These are phyloP conservation scores for Terfezia boudieri DNA, from an alignment of 495 filamentous ascomycete species.

Conservation along the genomic window DNA sequence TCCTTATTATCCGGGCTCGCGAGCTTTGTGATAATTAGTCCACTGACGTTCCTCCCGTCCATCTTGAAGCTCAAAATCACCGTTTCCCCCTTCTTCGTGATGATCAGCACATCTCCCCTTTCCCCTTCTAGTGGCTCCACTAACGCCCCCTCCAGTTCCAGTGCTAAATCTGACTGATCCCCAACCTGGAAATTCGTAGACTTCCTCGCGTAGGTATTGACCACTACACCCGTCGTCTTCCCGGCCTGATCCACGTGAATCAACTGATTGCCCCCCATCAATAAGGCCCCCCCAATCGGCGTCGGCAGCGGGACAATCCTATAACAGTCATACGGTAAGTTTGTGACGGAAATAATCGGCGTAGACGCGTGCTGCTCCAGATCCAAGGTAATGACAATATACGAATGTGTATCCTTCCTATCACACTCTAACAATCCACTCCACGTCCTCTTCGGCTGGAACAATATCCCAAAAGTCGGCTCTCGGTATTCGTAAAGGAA, in stretches of 20 bases:
- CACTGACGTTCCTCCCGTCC: slow-evolving; percentile 83
- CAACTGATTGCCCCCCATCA: slow-evolving; percentile 72
- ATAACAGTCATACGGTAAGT: slow-evolving; percentile 75
- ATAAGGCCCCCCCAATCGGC: slow-evolving; percentile 67
- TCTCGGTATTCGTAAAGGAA: slow-evolving; percentile 95
- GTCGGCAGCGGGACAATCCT: slow-evolving; percentile 62
- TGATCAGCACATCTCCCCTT: slow-evolving; percentile 62
- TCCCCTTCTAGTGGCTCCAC: slow-evolving; percentile 53
- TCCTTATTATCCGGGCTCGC: slow-evolving; percentile 28
- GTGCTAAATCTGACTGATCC: slow-evolving; percentile 61
- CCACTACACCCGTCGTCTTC: slow-evolving; percentile 79
- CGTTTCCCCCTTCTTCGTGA: slow-evolving; percentile 54
- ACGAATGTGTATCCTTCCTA: slow-evolving; percentile 63
- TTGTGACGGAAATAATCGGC: slow-evolving; percentile 62
- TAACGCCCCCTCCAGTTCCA: slow-evolving; percentile 62
- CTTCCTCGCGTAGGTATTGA: slow-evolving; percentile 68
- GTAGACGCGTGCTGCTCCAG: slow-evolving; percentile 86
- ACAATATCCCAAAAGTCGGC: slow-evolving; percentile 87
- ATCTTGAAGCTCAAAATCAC: slow-evolving; percentile 61
- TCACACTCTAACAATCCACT: slow-evolving; percentile 42
- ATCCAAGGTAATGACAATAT: slow-evolving; percentile 87
- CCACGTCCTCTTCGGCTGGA: slow-evolving; percentile 47
- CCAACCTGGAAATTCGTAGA: slow-evolving; percentile 56
- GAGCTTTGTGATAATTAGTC: slow-evolving; percentile 45
- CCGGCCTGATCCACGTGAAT: slow-evolving; percentile 93